Evolutionary conservation across 1,284 basidiomycete species (phyloP), one percentile per base, ranked within the genome.

Genomic region (Malassezia nana): DNA sequence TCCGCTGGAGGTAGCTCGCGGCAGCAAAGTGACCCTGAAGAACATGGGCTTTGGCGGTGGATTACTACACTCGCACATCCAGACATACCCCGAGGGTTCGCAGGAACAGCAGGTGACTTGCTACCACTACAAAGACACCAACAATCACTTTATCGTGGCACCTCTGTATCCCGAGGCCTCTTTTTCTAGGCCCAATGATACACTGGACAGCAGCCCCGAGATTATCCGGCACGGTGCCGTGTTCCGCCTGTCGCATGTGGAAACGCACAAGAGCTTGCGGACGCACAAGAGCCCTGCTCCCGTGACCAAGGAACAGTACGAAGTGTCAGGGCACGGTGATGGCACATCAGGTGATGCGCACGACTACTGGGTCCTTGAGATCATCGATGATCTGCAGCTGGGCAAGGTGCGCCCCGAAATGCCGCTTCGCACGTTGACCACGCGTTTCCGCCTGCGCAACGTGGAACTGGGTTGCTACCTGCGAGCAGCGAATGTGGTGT

Each of bases 21-120:
- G 92, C 10, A 94, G 89, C 30, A 87, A 84, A 72, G 65, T 98
- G 49, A 94, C 92, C 0, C 78, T 99, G 29, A 98, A 99, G 75
- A 98, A 95, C 76, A 88, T 92, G 80, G 92, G 91, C 15, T 96
- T 88, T 79, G 94, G 92, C 28, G 92, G 92, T 51, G 92, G 94
- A 35, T 80, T 98, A 4, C 79, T 98, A 1, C 94, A 98, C 75
- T 96, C 92, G 12, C 94, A 98, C 75, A 81, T 92, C 18, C 92
- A 96, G 74, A 85, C 87, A 0, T 96, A 85, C 74, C 94, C 94
- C 0, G 79, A 83, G 15, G 92, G 91, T n/a, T 94, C 89, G 0
- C 78, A 80, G 54, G 91, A 98, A 74, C 92, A 96, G 71, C 94
- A 98, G 76, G 84, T 98, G 10, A 99, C 92, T 0, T 98, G 92